Percentiles rank a stretch among this genome's conserved stretches.
Evolutionary conservation across 2,329 filamentous ascomycete genomes (phyloP).

Genomic region (Trichoderma lentiforme): DNA sequence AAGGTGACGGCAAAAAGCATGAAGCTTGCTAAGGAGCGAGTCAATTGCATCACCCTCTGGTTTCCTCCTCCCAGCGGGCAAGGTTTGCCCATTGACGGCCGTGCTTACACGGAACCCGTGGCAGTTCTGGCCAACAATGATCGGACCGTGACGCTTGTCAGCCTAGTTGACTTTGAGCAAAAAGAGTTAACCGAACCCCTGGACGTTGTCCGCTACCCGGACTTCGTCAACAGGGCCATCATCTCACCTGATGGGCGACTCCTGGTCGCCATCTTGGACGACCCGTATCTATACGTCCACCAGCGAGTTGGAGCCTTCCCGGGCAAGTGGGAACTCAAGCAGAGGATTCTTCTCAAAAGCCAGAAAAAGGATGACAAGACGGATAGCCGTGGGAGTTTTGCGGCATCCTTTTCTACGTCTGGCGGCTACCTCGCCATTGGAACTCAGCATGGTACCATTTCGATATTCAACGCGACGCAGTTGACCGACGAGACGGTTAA

Average conservation of each 20-base stretch:
- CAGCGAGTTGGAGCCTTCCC: slow-evolving; percentile 42
- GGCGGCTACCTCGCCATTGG: slow-evolving; percentile 71
- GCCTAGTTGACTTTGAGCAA: slow-evolving; percentile 58
- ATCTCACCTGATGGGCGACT: slow-evolving; percentile 84
- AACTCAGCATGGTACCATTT: slow-evolving; percentile 77
- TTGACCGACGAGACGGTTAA: slow-evolving; percentile 47
- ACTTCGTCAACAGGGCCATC: slow-evolving; percentile 90
- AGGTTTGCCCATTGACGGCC: slow-evolving; percentile 19
- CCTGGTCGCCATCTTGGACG: slow-evolving; percentile 82
- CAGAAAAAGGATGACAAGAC: slow-evolving; percentile 53
- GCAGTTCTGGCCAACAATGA: slow-evolving; percentile 88
- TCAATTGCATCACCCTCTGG: slow-evolving; percentile 66
- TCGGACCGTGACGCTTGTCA: slow-evolving; percentile 80
- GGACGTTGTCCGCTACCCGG: slow-evolving; percentile 69
- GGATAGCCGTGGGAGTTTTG: slow-evolving; percentile 67
- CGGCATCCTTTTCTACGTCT: slow-evolving; percentile 71
- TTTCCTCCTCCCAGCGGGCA: slow-evolving; percentile 43
- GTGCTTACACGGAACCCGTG: slow-evolving; percentile 51
- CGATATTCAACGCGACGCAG: slow-evolving; percentile 61
- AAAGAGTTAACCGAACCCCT: slow-evolving; percentile 53
- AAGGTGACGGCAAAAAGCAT: slow-evolving; percentile 50
- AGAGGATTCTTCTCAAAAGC: slow-evolving; percentile 55
- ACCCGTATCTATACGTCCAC: slow-evolving; percentile 83
- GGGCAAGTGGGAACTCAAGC: slow-evolving; percentile 48
- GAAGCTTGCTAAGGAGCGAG: slow-evolving; percentile 57